Conservation (phyloP, 2,329 filamentous ascomycete genomes). For the Domatiomyces catenatus region DNA sequence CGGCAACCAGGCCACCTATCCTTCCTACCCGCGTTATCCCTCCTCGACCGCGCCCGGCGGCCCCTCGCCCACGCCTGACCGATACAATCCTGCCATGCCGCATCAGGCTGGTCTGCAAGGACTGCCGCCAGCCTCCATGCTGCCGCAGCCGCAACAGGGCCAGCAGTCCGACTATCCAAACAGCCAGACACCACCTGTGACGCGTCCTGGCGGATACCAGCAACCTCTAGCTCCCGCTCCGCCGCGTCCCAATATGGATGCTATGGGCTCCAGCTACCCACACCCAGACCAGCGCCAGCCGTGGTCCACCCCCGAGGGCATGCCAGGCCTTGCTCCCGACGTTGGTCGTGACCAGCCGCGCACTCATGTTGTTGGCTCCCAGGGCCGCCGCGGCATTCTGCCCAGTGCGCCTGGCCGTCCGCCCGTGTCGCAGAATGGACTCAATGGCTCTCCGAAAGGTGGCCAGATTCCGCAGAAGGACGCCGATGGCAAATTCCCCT, state of each 20-base stretch:
- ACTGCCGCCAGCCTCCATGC: conserved; percentile 28
- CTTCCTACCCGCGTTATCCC: conserved; percentile 19
- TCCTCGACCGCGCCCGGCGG: conserved; percentile 23
- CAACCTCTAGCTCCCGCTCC: conserved; percentile 64
- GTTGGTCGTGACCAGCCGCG: conserved; percentile 29
- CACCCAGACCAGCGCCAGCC: conserved; percentile 34
- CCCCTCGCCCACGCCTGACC: conserved; percentile 16
- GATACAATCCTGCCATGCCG: conserved; percentile 21
- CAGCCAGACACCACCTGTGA: neutral
- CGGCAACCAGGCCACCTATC: conserved; percentile 17
- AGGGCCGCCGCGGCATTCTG: conserved; percentile 79
- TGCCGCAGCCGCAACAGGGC: conserved; percentile 27
- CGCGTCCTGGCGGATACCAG: conserved; percentile 35
- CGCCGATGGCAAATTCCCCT: conserved; percentile 94
- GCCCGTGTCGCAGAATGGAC: conserved; percentile 48
- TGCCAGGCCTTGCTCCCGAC: conserved; percentile 26
- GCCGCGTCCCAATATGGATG: conserved; percentile 44
- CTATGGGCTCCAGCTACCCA: conserved; percentile 46
- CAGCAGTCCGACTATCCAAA: conserved; percentile 16
- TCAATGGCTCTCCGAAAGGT: conserved; percentile 56
- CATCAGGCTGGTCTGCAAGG: conserved; percentile 28
- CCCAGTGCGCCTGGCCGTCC: conserved; percentile 80
- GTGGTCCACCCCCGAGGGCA: conserved; percentile 26
- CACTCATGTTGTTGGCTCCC: conserved; percentile 86
- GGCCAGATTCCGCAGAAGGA: conserved; percentile 85